Evolutionary conservation across 345 rosid genomes (phyloP), one percentile per base, ranked within the genome.

Genomic region (Hibiscus mutabilis): DNA sequence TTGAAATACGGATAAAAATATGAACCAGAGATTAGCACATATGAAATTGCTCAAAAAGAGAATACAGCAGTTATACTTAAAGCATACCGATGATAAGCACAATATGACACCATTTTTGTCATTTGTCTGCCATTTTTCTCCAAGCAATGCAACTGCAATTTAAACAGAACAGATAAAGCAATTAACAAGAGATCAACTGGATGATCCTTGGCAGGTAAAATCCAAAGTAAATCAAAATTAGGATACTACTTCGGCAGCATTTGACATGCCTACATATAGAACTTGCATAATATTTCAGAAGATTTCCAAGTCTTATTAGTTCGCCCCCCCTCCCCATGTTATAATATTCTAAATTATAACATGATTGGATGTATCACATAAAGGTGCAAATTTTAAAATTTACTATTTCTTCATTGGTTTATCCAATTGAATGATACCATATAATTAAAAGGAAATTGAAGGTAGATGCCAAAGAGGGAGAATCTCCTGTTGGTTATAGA

Each of bases 91-190:
- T 93, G 98, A 87, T 80, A 88, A 69, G 98, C 86, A 47, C 98
- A 93, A 80, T 86, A 93, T 0, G 96, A 89, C 73, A 93, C 74
- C 98, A 85, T 91, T 84, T 84, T 93, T 49, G 98, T 91, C 35
- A 80, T 80, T 83, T 88, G 98, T 67, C 78, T 83, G 73, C 98
- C 96, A 75, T 88, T 91, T 75, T 86, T 91, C 88, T 89, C 98
- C 82, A 85, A 78, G 84, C 88, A 83, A 70, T 93, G 98, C 82
- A 93, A 78, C 98, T 93, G 89, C 73, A 77, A 49, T 60, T 53
- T 52, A 69, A 66, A 76, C 44, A 24, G 51, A 31, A 68, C 51
- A 65, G 22, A 19, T 14, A 58, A 60, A 69, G 66, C 63, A 80
- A 71, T 14, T 65, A 16, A 11, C 44, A 62, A 25, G 40, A 22